phyloP scores from a whole-genome alignment of 176 grass and related monocot species.

The Triticum urartu region DNA sequence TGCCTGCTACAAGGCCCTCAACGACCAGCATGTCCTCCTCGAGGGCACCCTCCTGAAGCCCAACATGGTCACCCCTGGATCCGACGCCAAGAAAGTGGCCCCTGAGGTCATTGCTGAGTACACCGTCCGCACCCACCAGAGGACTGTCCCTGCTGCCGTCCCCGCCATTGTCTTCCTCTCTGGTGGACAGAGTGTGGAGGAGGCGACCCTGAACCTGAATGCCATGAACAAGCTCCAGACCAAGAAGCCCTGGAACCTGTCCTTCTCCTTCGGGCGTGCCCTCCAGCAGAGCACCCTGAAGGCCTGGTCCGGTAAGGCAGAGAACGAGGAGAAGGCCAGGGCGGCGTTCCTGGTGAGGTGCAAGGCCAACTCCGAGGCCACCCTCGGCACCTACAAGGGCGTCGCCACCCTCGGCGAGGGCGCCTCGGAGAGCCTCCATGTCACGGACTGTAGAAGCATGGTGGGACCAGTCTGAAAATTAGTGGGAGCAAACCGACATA shows the following conservation, averaged over 20 bases:
- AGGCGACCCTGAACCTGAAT: constrained; percentile 79
- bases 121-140: constrained; percentile 74
- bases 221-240: constrained; percentile 92
- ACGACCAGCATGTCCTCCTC: constrained; percentile 78
- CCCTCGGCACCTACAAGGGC: constrained; percentile 85
- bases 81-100: constrained; percentile 68
- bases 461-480: background rate
- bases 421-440: constrained; percentile 78
- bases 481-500: background rate
- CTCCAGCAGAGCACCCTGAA: constrained; percentile 95
- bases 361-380: constrained; percentile 96
- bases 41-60: constrained; percentile 87
- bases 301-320: constrained; percentile 77
- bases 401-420: constrained; percentile 54
- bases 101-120: constrained; percentile 83
- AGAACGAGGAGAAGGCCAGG: constrained; percentile 73
- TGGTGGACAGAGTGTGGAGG: constrained; percentile 90
- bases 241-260: constrained; percentile 93
- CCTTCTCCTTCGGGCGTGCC: constrained; percentile 93
- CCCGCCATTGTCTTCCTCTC: constrained; percentile 96
- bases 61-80: constrained; percentile 95
- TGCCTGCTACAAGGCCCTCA: constrained; percentile 92
- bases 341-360: constrained; percentile 68
- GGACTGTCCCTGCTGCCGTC: constrained; percentile 87
- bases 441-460: constrained; percentile 56